phyloP scores from a whole-genome alignment of 2,329 filamentous ascomycete genomes.

The Sclerotiophoma versabilis region DNA sequence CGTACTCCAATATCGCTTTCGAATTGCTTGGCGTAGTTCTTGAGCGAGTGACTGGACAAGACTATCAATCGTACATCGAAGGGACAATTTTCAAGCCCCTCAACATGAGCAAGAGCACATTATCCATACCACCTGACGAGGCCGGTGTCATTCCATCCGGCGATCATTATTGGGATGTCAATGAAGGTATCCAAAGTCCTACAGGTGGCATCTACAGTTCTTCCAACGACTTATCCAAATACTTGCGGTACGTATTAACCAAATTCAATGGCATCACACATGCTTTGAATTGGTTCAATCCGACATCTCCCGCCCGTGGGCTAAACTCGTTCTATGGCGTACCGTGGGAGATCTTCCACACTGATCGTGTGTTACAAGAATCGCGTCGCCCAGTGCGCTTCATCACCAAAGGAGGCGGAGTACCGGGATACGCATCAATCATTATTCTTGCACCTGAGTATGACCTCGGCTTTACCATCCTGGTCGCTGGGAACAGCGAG shows the following conservation, averaged over 20 bases:
- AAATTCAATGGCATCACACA: constrained; percentile 52
- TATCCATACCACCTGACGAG: constrained; percentile 40
- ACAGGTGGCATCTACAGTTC: constrained; percentile 56
- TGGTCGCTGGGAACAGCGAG: constrained; percentile 40
- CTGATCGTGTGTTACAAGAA: constrained; percentile 47
- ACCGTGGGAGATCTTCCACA: constrained; percentile 58
- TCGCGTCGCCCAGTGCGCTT: constrained; percentile 52
- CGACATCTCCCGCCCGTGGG: constrained; percentile 47
- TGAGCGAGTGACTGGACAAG: constrained; percentile 46
- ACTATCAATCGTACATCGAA: constrained; percentile 50
- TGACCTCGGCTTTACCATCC: constrained; percentile 53
- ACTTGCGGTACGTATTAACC: constrained; percentile 52
- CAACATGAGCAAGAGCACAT: constrained; percentile 39
- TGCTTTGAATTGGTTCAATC: constrained; percentile 55
- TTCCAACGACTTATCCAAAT: constrained; percentile 52
- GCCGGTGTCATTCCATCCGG: constrained; percentile 50
- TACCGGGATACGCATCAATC: constrained; percentile 52
- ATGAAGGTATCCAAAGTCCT: constrained; percentile 53
- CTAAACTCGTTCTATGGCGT: constrained; percentile 54
- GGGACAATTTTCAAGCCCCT: constrained; percentile 50
- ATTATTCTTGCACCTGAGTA: constrained; percentile 55
- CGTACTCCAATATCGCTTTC: constrained; percentile 53
- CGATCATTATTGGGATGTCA: constrained; percentile 51
- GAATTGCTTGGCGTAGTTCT: constrained; percentile 52
- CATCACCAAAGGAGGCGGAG: constrained; percentile 54